phyloP scores from a whole-genome alignment of 2,329 filamentous ascomycete species.

The Neofusicoccum umdonicola region DNA sequence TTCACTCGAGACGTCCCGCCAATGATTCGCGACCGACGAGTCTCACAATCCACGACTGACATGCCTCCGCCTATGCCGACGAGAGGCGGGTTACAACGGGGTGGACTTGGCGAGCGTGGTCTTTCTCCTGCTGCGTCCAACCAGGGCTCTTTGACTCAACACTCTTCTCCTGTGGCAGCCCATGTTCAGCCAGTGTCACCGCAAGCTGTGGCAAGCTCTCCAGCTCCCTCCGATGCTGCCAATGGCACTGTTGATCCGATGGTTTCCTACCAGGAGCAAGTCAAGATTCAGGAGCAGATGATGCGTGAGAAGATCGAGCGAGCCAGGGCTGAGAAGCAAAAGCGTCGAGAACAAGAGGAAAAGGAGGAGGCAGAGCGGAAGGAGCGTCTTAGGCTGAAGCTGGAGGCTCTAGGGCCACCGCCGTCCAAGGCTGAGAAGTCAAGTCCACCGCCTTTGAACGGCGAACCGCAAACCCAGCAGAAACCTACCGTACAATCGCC shows the following conservation, averaged over 20 bases:
- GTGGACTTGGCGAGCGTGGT: constrained; percentile 6
- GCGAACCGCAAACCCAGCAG: constrained; percentile 35
- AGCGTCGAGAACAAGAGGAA: constrained; percentile 61
- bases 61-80: constrained; percentile 9
- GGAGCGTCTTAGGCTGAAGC: constrained; percentile 69
- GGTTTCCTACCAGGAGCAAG: constrained; percentile 57
- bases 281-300: constrained; percentile 63
- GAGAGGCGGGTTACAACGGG: neutral
- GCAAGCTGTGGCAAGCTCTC: constrained; percentile 32
- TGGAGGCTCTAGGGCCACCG: constrained; percentile 66
- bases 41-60: constrained; percentile 12
- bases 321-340: constrained; percentile 66
- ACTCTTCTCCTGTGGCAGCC: constrained; percentile 30
- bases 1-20: constrained; percentile 41
- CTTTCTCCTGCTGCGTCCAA: constrained; percentile 12
- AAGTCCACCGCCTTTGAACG: neutral
- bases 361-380: constrained; percentile 69
- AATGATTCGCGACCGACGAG: constrained; percentile 1
- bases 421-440: constrained; percentile 32
- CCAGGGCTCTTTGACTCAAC: constrained; percentile 26
- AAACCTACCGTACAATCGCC: constrained; percentile 33
- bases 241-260: constrained; percentile 33
- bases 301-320: constrained; percentile 71
- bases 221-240: constrained; percentile 24
- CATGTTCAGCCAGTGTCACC: constrained; percentile 36